These are phyloP conservation scores for Aspergillus alliaceus DNA, from an alignment of 2,329 filamentous ascomycete species.

Conservation along the genomic window DNA sequence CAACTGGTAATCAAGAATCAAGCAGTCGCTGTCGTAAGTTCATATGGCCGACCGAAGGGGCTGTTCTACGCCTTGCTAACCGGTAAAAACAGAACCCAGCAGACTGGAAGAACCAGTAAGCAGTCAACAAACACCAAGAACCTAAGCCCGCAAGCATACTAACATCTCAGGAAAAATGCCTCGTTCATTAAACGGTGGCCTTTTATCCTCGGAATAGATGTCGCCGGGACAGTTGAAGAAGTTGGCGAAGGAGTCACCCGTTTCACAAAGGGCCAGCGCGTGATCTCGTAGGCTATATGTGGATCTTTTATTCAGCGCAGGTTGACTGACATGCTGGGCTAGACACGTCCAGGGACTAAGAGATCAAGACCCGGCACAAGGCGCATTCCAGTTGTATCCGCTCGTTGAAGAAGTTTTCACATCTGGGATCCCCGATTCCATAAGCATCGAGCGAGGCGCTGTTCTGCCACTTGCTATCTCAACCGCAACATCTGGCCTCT, in stretches of 20 bases:
- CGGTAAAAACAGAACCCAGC: not conserved
- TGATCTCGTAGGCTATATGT: not conserved
- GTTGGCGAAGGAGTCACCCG: not conserved
- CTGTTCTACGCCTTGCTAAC: not conserved
- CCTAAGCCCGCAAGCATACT: not conserved
- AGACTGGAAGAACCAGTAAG: not conserved
- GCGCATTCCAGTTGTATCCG: constrained; percentile 32
- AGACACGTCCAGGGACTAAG: not conserved
- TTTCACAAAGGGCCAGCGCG: constrained; percentile 1
- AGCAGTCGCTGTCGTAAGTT: not conserved
- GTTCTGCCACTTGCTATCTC: constrained; percentile 35
- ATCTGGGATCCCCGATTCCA: constrained; percentile 24
- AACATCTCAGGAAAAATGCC: not conserved
- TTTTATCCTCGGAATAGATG: not conserved
- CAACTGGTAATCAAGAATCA: not conserved
- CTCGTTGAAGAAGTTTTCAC: constrained; percentile 22
- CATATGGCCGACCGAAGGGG: too few species aligned
- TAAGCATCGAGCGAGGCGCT: constrained; percentile 30
- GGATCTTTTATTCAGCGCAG: not conserved
- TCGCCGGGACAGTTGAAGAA: not conserved
- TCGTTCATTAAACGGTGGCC: not conserved
- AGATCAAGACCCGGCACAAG: not conserved
- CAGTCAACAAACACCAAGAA: not conserved
- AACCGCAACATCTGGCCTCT: constrained; percentile 31
- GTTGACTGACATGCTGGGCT: not conserved